phyloP scores from a whole-genome alignment of 768 basidiomycete genomes.

The Lactarius indigo region DNA sequence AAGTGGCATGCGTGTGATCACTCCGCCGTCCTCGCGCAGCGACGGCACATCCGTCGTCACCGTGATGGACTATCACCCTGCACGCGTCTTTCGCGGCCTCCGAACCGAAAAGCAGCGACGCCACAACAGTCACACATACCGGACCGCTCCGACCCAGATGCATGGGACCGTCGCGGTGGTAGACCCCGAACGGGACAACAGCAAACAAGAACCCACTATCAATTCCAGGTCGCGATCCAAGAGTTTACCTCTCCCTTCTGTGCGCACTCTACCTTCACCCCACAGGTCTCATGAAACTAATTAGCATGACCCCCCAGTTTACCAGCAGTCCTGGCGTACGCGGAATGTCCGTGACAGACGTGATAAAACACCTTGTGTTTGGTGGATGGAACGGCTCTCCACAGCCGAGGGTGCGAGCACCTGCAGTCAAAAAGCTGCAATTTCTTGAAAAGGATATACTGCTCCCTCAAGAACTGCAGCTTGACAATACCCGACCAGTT shows the following conservation, averaged over 20 bases:
- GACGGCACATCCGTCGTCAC: not conserved
- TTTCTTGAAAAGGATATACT: slow-evolving; percentile 7
- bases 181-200: not conserved
- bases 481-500: not conserved
- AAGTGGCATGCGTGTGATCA: slow-evolving; percentile 3
- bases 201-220: no score
- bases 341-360: not conserved
- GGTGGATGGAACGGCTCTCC: not conserved
- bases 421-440: not conserved
- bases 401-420: not conserved
- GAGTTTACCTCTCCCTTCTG: slow-evolving; percentile 4
- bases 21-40: not conserved
- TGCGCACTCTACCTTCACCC: not conserved
- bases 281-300: not conserved
- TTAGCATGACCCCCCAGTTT: not conserved
- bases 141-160: not conserved
- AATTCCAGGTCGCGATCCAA: not conserved
- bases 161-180: not conserved
- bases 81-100: slow-evolving; percentile 1
- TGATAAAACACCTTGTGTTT: not conserved
- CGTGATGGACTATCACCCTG: slow-evolving; percentile 9
- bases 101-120: not conserved
- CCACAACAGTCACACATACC: not conserved
- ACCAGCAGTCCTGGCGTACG: not conserved
- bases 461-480: not conserved